A percentile compares a stretch with the other conserved stretches of the same genome.
Evolutionary conservation across 345 rosid genomes (phyloP).

Genomic region (Capsella bursapastoris): DNA sequence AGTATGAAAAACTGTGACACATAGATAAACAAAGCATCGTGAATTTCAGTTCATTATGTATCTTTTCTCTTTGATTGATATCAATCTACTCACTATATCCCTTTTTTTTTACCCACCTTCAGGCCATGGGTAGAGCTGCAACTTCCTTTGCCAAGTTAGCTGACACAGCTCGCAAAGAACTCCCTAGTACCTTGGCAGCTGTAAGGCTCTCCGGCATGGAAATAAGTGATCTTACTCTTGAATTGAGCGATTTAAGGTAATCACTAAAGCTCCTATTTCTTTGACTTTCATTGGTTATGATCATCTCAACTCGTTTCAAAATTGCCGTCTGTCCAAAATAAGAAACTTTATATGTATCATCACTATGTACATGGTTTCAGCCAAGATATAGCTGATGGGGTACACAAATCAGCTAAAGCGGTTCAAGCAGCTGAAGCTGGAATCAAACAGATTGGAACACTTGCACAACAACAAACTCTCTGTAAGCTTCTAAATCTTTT

Average conservation of each 20-base stretch:
- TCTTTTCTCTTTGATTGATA: constrained; percentile 5
- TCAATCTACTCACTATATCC: not conserved
- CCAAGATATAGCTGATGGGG: constrained; percentile 90
- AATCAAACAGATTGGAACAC: constrained; percentile 73
- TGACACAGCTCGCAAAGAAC: constrained; percentile 89
- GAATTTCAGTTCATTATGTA: not conserved
- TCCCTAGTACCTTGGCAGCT: constrained; percentile 93
- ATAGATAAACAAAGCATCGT: not conserved
- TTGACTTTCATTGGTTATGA: not conserved
- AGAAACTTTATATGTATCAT: not conserved
- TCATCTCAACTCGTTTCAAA: not conserved
- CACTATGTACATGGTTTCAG: constrained; percentile 48
- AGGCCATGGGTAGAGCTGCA: constrained; percentile 94
- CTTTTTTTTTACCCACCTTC: constrained; percentile 3
- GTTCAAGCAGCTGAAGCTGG: constrained; percentile 95
- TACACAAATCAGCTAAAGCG: constrained; percentile 86
- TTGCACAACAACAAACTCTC: constrained; percentile 80
- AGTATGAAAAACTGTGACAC: not conserved
- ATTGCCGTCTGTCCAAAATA: not conserved
- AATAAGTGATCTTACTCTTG: constrained; percentile 94
- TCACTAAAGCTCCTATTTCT: constrained; percentile 15
- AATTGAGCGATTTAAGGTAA: constrained; percentile 90
- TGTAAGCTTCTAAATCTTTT: constrained; percentile 50
- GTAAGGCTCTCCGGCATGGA: constrained; percentile 98
- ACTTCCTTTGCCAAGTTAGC: constrained; percentile 87